Conservation (phyloP, 768 basidiomycete genomes). For the Trametes cinnabarina region DNA sequence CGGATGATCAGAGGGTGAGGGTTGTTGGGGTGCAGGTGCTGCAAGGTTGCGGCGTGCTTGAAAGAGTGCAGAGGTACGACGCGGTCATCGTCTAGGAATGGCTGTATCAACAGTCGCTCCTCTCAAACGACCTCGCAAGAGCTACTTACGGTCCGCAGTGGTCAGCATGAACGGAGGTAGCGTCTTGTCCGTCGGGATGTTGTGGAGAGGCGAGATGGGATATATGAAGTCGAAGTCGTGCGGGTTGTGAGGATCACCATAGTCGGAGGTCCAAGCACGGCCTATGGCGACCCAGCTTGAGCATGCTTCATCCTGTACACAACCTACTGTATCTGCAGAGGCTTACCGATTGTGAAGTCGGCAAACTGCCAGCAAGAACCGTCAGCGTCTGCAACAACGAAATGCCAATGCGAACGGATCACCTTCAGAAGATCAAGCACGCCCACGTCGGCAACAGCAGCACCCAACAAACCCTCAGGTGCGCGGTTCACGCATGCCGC, state of each 20-base stretch:
- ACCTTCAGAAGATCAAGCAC: slow-evolving; percentile 80
- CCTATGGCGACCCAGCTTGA: slow-evolving; percentile 38
- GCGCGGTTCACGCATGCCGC: slow-evolving; percentile 84
- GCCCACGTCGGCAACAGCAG: slow-evolving; percentile 77
- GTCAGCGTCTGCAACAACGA: background rate
- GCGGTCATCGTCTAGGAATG: slow-evolving; percentile 62
- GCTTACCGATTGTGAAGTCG: slow-evolving; percentile 69
- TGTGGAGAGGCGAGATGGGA: slow-evolving; percentile 79
- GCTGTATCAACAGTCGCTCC: too few relatives aligned
- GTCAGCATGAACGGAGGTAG: slow-evolving; percentile 73
- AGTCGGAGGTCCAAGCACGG: slow-evolving; percentile 77
- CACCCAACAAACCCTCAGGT: slow-evolving; percentile 73
- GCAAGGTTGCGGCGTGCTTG: slow-evolving; percentile 78
- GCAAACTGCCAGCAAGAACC: slow-evolving; percentile 48
- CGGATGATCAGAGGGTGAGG: slow-evolving; percentile 71
- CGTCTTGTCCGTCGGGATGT: slow-evolving; percentile 56
- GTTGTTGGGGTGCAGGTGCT: slow-evolving; percentile 62
- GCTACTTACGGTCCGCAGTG: slow-evolving; percentile 74
- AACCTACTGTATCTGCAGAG: background rate
- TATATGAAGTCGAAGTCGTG: slow-evolving; percentile 84
- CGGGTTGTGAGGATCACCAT: slow-evolving; percentile 70
- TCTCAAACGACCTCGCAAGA: background rate
- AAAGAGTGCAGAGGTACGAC: slow-evolving; percentile 87
- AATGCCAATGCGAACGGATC: slow-evolving; percentile 3
- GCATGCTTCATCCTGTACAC: background rate